These are phyloP conservation scores for Monosporascus sp. DNA, from an alignment of 2,329 filamentous ascomycete species.

Conservation along the genomic window DNA sequence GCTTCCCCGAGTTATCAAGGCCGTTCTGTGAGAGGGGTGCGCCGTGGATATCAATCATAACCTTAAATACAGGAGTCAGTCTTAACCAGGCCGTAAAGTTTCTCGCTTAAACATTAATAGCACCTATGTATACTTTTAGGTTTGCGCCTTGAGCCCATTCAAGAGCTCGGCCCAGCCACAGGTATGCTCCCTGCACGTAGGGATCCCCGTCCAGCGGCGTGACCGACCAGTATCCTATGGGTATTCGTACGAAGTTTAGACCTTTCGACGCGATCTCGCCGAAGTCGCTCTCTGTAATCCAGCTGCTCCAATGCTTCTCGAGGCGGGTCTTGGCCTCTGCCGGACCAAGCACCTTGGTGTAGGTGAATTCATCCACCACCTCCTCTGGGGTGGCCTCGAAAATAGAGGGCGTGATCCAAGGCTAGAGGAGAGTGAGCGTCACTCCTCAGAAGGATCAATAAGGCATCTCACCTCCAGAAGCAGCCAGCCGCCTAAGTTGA, in stretches of 20 bases:
- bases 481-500: conserved; percentile 18
- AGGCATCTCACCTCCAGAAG: conserved; percentile 8
- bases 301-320: conserved; percentile 45
- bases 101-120: background rate
- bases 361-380: conserved; percentile 45
- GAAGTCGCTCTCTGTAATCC: conserved; percentile 45
- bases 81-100: background rate
- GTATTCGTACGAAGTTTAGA: conserved; percentile 54
- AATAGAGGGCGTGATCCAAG: conserved; percentile 70
- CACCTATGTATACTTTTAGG: conserved; percentile 4
- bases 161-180: conserved; percentile 50
- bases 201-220: conserved; percentile 41
- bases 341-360: conserved; percentile 40
- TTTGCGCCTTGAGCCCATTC: conserved; percentile 45
- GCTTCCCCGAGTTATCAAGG: conserved; percentile 56
- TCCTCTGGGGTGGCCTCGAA: conserved; percentile 44
- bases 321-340: conserved; percentile 36
- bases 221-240: conserved; percentile 56
- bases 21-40: conserved; percentile 54
- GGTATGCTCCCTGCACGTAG: conserved; percentile 34
- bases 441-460: background rate
- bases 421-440: conserved; percentile 45
- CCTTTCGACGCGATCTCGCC: conserved; percentile 49
- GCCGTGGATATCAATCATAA: conserved; percentile 56
- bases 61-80: conserved; percentile 32